Conservation (phyloP, 2,329 filamentous ascomycete genomes). For the Diaporthe citriasiana region DNA sequence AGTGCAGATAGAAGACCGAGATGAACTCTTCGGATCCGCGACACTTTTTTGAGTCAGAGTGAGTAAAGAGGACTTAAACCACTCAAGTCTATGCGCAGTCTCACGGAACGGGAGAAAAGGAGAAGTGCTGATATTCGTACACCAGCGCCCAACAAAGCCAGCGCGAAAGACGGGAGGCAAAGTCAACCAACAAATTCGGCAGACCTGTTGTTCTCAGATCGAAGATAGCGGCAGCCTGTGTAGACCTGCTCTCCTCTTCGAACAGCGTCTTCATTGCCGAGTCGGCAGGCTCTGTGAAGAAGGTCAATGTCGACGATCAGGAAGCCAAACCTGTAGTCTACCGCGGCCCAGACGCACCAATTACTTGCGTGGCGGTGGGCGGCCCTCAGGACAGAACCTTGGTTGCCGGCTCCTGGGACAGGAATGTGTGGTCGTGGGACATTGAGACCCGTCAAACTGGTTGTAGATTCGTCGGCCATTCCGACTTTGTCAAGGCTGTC, state of each 20-base stretch:
- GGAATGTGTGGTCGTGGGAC: conserved; percentile 89
- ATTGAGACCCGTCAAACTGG: conserved; percentile 67
- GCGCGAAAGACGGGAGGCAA: conserved; percentile 75
- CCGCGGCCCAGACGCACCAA: conserved; percentile 81
- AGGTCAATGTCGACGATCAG: conserved; percentile 75
- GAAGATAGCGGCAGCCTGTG: conserved; percentile 83
- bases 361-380: conserved; percentile 81
- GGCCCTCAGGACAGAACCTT: conserved; percentile 70
- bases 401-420: conserved; percentile 96
- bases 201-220: conserved; percentile 84
- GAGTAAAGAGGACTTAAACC: conserved; percentile 51
- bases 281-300: conserved; percentile 84
- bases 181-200: conserved; percentile 83
- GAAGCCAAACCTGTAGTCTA: conserved; percentile 67
- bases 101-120: conserved; percentile 33
- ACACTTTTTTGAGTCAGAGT: conserved; percentile 96
- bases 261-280: conserved; percentile 83
- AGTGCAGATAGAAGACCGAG: conserved; percentile 55
- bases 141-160: conserved; percentile 64
- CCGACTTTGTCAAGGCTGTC: conserved; percentile 92
- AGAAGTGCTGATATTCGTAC: neutral
- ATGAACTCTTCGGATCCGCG: conserved; percentile 80
- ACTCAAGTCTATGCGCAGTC: too few relatives aligned
- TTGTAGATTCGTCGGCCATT: conserved; percentile 80
- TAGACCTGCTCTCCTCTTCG: conserved; percentile 73